Conservation (phyloP, 73 alveolate genomes). For the Paramecium sexaurelia region DNA sequence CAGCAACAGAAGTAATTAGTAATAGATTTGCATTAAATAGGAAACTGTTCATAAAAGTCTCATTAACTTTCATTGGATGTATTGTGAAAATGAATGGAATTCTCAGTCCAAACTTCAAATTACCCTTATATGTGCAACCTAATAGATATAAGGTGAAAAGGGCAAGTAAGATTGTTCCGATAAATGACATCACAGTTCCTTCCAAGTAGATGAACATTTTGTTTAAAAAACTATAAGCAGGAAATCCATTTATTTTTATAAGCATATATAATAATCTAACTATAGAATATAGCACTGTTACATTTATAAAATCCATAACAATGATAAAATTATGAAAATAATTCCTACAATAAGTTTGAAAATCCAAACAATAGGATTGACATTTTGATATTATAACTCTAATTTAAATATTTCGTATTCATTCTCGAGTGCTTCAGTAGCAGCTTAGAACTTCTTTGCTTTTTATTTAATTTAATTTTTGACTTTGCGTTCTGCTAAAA, state of each 20-base stretch:
- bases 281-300: not conserved
- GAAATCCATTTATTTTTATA: constrained; percentile 65
- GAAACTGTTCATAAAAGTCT: constrained; percentile 84
- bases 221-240: constrained; percentile 79
- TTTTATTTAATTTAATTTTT: not conserved
- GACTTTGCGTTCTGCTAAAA: constrained; percentile 29
- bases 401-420: constrained; percentile 34
- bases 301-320: constrained; percentile 35
- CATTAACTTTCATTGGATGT: constrained; percentile 84
- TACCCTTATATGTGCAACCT: constrained; percentile 83
- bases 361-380: not conserved
- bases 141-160: constrained; percentile 75
- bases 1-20: constrained; percentile 80
- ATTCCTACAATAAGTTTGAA: constrained; percentile 11
- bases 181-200: constrained; percentile 77
- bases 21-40: constrained; percentile 78
- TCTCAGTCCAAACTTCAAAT: constrained; percentile 81
- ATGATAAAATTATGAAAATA: not conserved
- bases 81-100: constrained; percentile 76
- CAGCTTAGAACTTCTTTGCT: constrained; percentile 51
- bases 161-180: constrained; percentile 74
- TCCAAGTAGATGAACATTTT: constrained; percentile 75
- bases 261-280: not conserved
- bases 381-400: not conserved
- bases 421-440: not conserved